These are phyloP conservation scores for Lathyrus sativus DNA, from an alignment of 306 rosid genomes.

Conservation along the genomic window DNA sequence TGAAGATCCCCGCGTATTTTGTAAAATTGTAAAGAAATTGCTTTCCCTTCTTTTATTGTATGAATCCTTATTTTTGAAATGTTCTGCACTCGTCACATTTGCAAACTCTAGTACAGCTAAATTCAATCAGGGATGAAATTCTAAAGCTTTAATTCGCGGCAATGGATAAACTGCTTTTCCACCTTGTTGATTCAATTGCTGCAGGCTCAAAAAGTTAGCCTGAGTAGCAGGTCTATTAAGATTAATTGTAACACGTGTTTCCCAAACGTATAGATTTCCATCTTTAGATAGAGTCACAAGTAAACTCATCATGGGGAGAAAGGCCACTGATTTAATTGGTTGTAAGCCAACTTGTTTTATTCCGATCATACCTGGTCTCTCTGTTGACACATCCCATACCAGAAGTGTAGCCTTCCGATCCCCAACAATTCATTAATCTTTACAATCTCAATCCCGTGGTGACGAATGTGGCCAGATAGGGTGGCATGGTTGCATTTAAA, in stretches of 20 bases:
- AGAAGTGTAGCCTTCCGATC: constrained; percentile 90
- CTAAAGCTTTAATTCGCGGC: constrained; percentile 75
- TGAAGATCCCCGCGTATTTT: constrained; percentile 95
- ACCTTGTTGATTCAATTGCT: constrained; percentile 92
- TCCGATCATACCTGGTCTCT: constrained; percentile 95
- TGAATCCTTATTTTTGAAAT: constrained; percentile 76
- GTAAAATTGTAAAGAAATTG: constrained; percentile 93
- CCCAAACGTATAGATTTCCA: constrained; percentile 94
- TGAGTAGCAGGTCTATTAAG: constrained; percentile 83
- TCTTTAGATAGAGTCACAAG: constrained; percentile 86
- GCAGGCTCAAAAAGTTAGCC: constrained; percentile 89
- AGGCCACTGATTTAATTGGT: constrained; percentile 84
- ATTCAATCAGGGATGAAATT: constrained; percentile 91
- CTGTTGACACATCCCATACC: constrained; percentile 97
- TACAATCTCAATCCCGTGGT: no score
- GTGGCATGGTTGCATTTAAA: no score
- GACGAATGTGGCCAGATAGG: no score
- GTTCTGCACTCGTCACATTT: constrained; percentile 70
- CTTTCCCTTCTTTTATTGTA: constrained; percentile 88
- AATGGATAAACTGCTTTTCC: constrained; percentile 96
- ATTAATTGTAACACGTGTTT: constrained; percentile 78
- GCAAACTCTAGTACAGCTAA: constrained; percentile 81
- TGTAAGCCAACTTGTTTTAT: constrained; percentile 93
- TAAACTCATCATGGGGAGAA: constrained; percentile 85
- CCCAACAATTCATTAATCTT: no score